Conservation (phyloP, 2,329 filamentous ascomycete species). For the Monosporascus sp. region DNA sequence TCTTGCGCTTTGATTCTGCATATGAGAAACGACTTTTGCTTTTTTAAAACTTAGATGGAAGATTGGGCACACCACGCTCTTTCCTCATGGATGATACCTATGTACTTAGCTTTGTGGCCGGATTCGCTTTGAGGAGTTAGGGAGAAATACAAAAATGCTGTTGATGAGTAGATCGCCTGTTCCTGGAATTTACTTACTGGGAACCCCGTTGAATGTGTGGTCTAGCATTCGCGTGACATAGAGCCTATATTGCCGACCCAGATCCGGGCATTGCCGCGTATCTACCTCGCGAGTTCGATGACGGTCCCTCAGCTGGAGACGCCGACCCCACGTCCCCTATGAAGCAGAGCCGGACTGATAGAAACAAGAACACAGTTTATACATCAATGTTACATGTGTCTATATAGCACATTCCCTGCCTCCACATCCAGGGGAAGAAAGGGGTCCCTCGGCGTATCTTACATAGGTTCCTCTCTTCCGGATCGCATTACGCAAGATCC, state of each 20-base stretch:
- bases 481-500: not conserved
- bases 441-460: not conserved
- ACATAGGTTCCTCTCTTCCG: conserved; percentile 9
- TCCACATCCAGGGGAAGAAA: not conserved
- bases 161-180: not conserved
- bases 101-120: conserved; percentile 12
- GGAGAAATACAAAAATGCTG: not conserved
- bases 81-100: conserved; percentile 15
- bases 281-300: too few species aligned
- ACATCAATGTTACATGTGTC: not conserved
- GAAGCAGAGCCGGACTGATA: too few species aligned
- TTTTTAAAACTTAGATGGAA: conserved; percentile 4
- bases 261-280: too few species aligned
- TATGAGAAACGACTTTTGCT: not conserved
- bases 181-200: too few species aligned
- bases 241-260: too few species aligned
- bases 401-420: not conserved
- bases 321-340: too few species aligned
- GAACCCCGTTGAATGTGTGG: too few species aligned
- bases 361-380: conserved; percentile 1
- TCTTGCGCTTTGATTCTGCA: conserved; percentile 4
- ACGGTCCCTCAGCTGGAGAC: too few species aligned
- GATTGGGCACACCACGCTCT: not conserved
- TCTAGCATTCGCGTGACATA: too few species aligned
- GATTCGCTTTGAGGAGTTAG: conserved; percentile 6